These are phyloP conservation scores for Scenedesmus sp. DNA, from an alignment of 163 green algal genomes.

Conservation along the genomic window DNA sequence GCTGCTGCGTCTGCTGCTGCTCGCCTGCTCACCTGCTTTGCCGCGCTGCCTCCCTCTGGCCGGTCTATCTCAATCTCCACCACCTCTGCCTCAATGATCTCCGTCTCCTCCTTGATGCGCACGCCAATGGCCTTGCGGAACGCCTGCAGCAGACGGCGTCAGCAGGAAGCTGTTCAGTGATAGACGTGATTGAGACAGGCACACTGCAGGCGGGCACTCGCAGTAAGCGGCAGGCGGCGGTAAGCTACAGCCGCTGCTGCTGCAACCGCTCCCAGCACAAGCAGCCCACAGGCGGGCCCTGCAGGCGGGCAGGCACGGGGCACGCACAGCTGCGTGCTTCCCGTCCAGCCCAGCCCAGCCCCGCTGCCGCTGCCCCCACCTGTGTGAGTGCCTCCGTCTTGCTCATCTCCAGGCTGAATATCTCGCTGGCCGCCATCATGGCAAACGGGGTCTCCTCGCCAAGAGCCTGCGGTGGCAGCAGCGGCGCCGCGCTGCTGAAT, in stretches of 20 bases:
- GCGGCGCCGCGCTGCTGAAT: neutral
- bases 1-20: neutral
- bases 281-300: no score
- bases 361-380: conserved; percentile 64
- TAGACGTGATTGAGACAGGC: no score
- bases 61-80: conserved; percentile 99
- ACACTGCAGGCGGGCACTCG: no score
- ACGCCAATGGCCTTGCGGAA: conserved; percentile 99
- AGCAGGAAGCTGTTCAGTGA: no score
- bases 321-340: no score
- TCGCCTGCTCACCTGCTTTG: conserved; percentile 88
- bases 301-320: no score
- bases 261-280: no score
- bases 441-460: conserved; percentile 99
- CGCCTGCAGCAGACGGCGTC: conserved; percentile 88
- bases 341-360: no score
- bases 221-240: no score
- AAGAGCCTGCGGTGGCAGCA: conserved; percentile 66
- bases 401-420: conserved; percentile 99
- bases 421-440: conserved; percentile 97
- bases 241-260: no score
- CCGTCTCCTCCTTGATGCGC: conserved; percentile 98
- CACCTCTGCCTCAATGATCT: conserved; percentile 99
- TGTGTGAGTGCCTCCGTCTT: conserved; percentile 99
- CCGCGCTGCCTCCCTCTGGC: conserved; percentile 83